These are phyloP conservation scores for Pezicula carpinea DNA, from an alignment of 2,329 filamentous ascomycete genomes.

Conservation along the genomic window DNA sequence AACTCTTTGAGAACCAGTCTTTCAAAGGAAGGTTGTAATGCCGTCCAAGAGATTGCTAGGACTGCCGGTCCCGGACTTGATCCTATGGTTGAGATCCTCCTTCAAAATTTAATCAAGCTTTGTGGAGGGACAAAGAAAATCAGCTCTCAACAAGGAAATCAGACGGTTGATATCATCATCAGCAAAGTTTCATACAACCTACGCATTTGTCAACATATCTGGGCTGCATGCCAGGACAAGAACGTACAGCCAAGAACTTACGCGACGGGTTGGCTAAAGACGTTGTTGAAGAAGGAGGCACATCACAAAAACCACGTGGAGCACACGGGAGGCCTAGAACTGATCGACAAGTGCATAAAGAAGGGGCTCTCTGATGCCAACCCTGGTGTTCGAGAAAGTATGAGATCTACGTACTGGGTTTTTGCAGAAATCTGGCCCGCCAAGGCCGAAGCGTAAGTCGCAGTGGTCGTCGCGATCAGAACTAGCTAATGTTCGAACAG, in stretches of 20 bases:
- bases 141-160: conserved; percentile 75
- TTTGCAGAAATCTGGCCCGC: conserved; percentile 75
- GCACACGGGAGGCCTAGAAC: conserved; percentile 75
- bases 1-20: conserved; percentile 85
- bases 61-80: conserved; percentile 76
- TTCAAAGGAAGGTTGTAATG: conserved; percentile 77
- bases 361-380: conserved; percentile 88
- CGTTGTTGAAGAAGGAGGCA: conserved; percentile 70
- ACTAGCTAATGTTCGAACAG: conserved; percentile 35
- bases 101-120: conserved; percentile 87
- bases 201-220: conserved; percentile 82
- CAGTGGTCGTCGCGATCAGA: not conserved
- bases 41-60: conserved; percentile 80
- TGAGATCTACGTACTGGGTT: conserved; percentile 80
- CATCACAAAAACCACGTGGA: conserved; percentile 80
- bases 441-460: conserved; percentile 65
- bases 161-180: conserved; percentile 76
- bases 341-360: conserved; percentile 83
- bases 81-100: conserved; percentile 81
- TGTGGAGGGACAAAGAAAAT: conserved; percentile 92
- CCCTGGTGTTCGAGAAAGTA: conserved; percentile 81
- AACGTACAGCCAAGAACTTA: conserved; percentile 83
- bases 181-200: conserved; percentile 73
- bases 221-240: conserved; percentile 81
- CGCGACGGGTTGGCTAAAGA: conserved; percentile 78